Evolutionary conservation across 805 yeast genomes (phyloP).

Genomic region (Kodamaea nitidulidarum): DNA sequence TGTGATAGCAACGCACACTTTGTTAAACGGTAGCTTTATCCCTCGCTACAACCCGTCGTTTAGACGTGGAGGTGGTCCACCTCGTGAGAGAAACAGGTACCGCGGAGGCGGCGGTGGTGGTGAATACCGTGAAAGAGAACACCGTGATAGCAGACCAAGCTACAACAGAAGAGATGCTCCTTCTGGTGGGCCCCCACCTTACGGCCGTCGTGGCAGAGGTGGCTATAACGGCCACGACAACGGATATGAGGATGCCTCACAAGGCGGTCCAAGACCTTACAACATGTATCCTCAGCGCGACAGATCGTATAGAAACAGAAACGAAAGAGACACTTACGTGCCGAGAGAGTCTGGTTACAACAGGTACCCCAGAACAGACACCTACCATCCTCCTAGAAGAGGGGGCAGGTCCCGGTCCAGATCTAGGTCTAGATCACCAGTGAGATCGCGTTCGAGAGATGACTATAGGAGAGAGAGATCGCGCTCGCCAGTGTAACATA

Average conservation of each 20-base stretch:
- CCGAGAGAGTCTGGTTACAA: conserved; percentile 9
- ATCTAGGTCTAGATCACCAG: conserved; percentile 6
- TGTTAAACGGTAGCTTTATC: conserved; percentile 19
- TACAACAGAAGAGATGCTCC: conserved; percentile 6
- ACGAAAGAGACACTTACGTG: conserved; percentile 12
- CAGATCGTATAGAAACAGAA: conserved; percentile 6
- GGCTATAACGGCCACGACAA: conserved; percentile 6
- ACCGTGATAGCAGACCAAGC: conserved; percentile 2
- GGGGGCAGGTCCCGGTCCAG: conserved; percentile 8
- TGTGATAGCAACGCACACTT: conserved; percentile 29
- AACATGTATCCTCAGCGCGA: conserved; percentile 10
- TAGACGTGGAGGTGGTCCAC: conserved; percentile 7
- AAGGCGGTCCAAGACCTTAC: conserved; percentile 13
- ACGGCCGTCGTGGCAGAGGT: conserved; percentile 8
- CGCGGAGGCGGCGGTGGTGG: conserved; percentile 11
- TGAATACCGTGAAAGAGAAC: conserved; percentile 7
- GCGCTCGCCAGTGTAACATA: conserved; percentile 7
- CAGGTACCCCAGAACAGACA: conserved; percentile 11
- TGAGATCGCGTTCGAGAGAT: conserved; percentile 4
- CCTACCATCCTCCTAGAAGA: conserved; percentile 10
- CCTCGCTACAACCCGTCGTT: conserved; percentile 12
- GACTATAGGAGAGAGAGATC: conserved; percentile 7
- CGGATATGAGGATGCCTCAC: conserved; percentile 6
- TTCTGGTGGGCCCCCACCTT: conserved; percentile 6
- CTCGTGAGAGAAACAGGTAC: conserved; percentile 9